Percentiles rank a stretch among this genome's conserved stretches.
These are phyloP conservation scores for Trichoderma sp. DNA, from an alignment of 2,329 filamentous ascomycete genomes.

Conservation along the genomic window DNA sequence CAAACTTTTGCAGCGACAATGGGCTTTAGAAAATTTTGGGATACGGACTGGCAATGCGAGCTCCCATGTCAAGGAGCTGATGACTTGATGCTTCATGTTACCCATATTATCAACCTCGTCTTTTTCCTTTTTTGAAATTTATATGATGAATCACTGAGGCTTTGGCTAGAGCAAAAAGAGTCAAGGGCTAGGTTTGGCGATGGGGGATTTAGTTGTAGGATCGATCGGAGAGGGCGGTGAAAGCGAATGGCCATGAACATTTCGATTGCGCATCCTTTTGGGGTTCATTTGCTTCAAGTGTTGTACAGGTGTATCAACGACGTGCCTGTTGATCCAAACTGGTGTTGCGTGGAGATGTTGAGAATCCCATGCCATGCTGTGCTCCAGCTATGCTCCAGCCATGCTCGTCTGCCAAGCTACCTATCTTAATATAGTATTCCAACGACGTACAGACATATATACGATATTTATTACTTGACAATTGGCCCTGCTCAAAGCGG, in stretches of 20 bases:
- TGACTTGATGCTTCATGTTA: constrained; percentile 22
- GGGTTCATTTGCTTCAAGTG: neutral
- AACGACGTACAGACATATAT: neutral
- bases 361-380: neutral
- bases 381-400: neutral
- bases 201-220: neutral
- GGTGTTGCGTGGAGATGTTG: neutral
- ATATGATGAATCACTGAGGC: constrained; percentile 9
- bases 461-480: neutral
- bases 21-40: constrained; percentile 15
- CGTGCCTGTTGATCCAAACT: neutral
- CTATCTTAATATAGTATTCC: neutral
- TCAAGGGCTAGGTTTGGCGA: constrained; percentile 13
- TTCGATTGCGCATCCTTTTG: neutral
- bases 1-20: constrained; percentile 13
- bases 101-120: constrained; percentile 23
- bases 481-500: neutral
- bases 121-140: constrained; percentile 17
- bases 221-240: neutral
- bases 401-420: neutral
- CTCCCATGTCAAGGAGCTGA: constrained; percentile 13
- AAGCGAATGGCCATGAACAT: constrained; percentile 2
- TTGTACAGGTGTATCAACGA: neutral
- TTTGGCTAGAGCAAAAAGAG: constrained; percentile 22
- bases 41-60: constrained; percentile 11